Evolutionary conservation across 108 stramenopile species (phyloP), one percentile per base, ranked within the genome.

Genomic region (Poteriospumella lacustris): DNA sequence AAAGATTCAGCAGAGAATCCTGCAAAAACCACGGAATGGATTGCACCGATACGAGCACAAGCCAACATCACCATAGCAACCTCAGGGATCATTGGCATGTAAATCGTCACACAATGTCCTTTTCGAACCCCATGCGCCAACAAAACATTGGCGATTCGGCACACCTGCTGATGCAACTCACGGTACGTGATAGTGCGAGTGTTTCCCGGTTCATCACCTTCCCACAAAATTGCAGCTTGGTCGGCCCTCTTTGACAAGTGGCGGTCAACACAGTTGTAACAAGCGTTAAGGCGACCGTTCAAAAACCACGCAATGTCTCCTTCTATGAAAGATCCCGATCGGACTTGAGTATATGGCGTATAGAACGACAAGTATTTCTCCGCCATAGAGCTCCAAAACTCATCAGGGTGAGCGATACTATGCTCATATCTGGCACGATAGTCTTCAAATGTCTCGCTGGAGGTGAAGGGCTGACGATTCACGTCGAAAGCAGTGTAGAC

Each of bases 1-100:
- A 99, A 80, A 9, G 95, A 92, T 62, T 93, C 95, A 52, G 93
- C 88, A 36, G 89, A 90, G 77, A 97, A 99, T 1, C 98, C 98
- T 33, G 98, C 98, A 82, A 97, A 97, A 28, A 99, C 95, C 3
- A 99, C 96, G 12, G 92, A 93, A 85, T 97, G 96, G 12, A 94
- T 85, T 12, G 95, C 95, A 15, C 98, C 98, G 62, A 99, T 93
- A 34, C 98, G 86, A 40, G 95, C 90, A 81, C 98, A 99, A 12
- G 98, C 96, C 76, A 99, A 81, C 95, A 99, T 96, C 68, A 92
- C 93, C 85, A 96, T 91, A 75, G 92, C 90, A 43, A 92, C 81
- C 77, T 99, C 94, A 5, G 95, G 95, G 33, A 97, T 92, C 98
- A 99, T 99, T 68, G 98, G 98, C 96, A 97, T 92, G 87, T 99